Conservation (phyloP, 2,329 filamentous ascomycete genomes). For the Dryadomyces quercivorus region DNA sequence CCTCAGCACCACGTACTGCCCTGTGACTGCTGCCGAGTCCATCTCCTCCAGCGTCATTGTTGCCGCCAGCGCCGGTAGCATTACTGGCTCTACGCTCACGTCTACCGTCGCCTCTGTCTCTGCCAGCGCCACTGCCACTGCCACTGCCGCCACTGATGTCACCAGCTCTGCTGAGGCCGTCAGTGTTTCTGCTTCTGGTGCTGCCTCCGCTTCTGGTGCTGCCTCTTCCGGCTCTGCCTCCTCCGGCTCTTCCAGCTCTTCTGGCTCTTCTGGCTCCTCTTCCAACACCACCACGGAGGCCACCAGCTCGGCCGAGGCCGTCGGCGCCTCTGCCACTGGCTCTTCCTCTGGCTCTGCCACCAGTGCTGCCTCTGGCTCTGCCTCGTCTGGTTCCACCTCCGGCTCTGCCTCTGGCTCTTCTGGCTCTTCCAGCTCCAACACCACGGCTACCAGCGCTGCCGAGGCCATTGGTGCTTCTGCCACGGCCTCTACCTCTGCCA, state of each 20-base stretch:
- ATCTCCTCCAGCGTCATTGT: conserved; percentile 24
- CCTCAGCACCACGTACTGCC: conserved; percentile 28
- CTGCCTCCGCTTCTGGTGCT: too few species aligned
- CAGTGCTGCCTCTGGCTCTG: too few species aligned
- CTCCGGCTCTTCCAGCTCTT: not conserved
- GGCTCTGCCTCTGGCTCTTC: too few species aligned
- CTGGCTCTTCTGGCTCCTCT: not conserved
- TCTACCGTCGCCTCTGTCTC: not conserved
- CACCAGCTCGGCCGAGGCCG: too few species aligned
- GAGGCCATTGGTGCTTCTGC: not conserved
- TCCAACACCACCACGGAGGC: too few species aligned
- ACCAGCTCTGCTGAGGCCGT: not conserved
- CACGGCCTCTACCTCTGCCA: not conserved
- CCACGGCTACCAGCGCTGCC: not conserved
- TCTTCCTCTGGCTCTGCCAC: too few species aligned
- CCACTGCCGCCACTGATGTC: not conserved
- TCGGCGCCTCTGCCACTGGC: too few species aligned
- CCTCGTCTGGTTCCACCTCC: too few species aligned
- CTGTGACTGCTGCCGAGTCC: conserved; percentile 25
- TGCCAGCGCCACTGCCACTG: not conserved
- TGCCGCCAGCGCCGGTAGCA: conserved; percentile 19
- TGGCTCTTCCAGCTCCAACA: not conserved
- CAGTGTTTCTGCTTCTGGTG: too few species aligned
- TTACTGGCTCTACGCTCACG: conserved; percentile 26
- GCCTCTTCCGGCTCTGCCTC: not conserved